phyloP scores from a whole-genome alignment of 2,329 filamentous ascomycete species.

The Colletotrichum sojae region DNA sequence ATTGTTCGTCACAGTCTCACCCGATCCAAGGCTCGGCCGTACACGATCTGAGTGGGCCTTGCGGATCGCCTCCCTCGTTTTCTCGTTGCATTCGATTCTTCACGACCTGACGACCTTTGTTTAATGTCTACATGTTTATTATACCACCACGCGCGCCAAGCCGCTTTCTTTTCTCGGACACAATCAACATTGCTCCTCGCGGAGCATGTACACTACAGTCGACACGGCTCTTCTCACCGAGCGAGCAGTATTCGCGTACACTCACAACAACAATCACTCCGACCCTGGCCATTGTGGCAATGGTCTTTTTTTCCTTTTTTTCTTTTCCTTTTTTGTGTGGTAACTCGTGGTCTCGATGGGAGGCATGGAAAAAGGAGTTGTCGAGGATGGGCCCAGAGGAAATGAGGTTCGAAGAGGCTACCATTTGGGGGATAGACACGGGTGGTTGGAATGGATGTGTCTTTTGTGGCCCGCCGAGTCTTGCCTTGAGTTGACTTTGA shows the following conservation, averaged over 20 bases:
- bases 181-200: slow-evolving; percentile 27
- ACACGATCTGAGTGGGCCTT: slow-evolving; percentile 20
- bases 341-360: slow-evolving; percentile 12
- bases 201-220: slow-evolving; percentile 30
- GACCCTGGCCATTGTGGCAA: not conserved
- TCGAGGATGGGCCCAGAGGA: not conserved
- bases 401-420: slow-evolving; percentile 1
- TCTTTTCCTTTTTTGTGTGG: slow-evolving; percentile 4
- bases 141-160: slow-evolving; percentile 40
- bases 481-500: slow-evolving; percentile 12
- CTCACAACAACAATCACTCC: slow-evolving; percentile 21
- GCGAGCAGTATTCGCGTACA: slow-evolving; percentile 20
- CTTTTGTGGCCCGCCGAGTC: slow-evolving; percentile 5
- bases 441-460: slow-evolving; percentile 1
- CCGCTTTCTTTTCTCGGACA: slow-evolving; percentile 40
- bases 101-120: slow-evolving; percentile 44
- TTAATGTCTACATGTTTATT: slow-evolving; percentile 44
- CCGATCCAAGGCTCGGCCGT: slow-evolving; percentile 3
- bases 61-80: slow-evolving; percentile 16
- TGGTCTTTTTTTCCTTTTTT: slow-evolving; percentile 6
- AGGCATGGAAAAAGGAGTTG: slow-evolving; percentile 14
- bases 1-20: not conserved
- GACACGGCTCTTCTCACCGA: slow-evolving; percentile 12
- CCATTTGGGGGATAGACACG: slow-evolving; percentile 1
- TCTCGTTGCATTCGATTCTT: slow-evolving; percentile 42